These are phyloP conservation scores for Syzygium aromaticum DNA, from an alignment of 345 rosid genomes.

Conservation along the genomic window DNA sequence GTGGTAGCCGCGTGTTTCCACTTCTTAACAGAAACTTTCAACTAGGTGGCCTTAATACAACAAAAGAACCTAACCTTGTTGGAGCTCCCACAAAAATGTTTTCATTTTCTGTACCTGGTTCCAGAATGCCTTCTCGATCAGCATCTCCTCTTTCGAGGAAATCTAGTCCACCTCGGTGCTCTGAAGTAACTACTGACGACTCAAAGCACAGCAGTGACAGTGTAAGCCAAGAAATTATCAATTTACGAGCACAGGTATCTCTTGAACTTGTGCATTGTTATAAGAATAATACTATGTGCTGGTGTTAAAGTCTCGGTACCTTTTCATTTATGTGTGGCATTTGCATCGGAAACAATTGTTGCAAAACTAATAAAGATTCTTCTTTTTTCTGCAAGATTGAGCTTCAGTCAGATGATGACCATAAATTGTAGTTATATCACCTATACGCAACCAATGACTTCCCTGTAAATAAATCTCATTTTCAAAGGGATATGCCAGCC, in stretches of 20 bases:
- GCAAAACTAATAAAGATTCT: not conserved
- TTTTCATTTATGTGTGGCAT: not conserved
- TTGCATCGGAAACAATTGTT: not conserved
- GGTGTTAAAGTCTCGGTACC: not conserved
- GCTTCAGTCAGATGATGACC: not conserved
- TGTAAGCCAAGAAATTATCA: slow-evolving; percentile 40
- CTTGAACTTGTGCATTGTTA: not conserved
- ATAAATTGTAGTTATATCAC: not conserved
- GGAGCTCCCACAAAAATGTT: slow-evolving; percentile 25
- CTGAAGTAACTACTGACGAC: slow-evolving; percentile 35
- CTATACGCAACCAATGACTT: not conserved
- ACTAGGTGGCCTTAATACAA: slow-evolving; percentile 15
- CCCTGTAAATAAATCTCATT: not conserved
- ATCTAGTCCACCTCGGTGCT: slow-evolving; percentile 39
- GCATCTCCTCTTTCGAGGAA: slow-evolving; percentile 41
- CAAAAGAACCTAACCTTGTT: slow-evolving; percentile 21
- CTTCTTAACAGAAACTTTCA: slow-evolving; percentile 24
- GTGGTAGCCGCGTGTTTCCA: slow-evolving; percentile 27
- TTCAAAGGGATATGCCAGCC: not conserved
- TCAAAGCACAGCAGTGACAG: slow-evolving; percentile 38
- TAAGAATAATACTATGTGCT: not conserved
- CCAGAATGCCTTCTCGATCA: slow-evolving; percentile 26
- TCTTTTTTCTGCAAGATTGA: not conserved
- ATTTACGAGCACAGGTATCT: slow-evolving; percentile 60
- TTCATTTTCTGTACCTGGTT: slow-evolving; percentile 27